Base-by-base conservation (phyloP, 2,329 filamentous ascomycete species). In the Ceratocystis papillata region DNA sequence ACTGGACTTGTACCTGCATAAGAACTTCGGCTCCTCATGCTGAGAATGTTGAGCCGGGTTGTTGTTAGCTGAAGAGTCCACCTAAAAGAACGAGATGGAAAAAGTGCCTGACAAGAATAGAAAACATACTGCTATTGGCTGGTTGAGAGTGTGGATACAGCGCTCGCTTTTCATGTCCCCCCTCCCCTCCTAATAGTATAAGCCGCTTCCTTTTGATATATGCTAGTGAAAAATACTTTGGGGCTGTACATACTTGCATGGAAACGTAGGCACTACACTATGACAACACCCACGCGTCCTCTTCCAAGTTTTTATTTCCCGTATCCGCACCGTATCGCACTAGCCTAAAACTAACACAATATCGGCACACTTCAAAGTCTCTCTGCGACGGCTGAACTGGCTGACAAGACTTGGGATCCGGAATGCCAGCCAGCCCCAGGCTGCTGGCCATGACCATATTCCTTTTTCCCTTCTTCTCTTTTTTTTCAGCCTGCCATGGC, bases 21-120 rank as follows among this genome's bases (percentile, higher is more conserved):
- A 59, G 55, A 59, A 59, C 55, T 33, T 59, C 55, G 55, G 55
- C 12, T 59, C 55, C 55, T 59, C 20, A 25, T 59, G 55, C 55
- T 59, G 25, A 25, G 55, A 59, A 59, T 59, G 55, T 20, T 59
- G 15, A 8, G 28, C 55, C 55, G 17, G 25, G 25, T 37, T 59
- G 55, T 25, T 25, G 55, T 59, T 30, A 33, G 55, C 30, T 59
- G 55, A 33, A 33, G 55, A 33, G 5, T 10, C 28, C 10, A 5
- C 8, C n/a, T 20, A 20, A 55, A 33, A 17, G 30, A n/a, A 4
- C 8, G 55, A 22, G 33, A 33, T 7, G 22, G 15, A 59, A 59
- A 33, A 37, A 59, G 10, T 5, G 5, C 12, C 28, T 4, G 22
- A 50, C 17, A 50, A 22, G n/a, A 10, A 50, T 20, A n/a, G 37